These are phyloP conservation scores for Acanthamoeba sp. DNA, from an alignment of 208 protist genomes.

Conservation along the genomic window DNA sequence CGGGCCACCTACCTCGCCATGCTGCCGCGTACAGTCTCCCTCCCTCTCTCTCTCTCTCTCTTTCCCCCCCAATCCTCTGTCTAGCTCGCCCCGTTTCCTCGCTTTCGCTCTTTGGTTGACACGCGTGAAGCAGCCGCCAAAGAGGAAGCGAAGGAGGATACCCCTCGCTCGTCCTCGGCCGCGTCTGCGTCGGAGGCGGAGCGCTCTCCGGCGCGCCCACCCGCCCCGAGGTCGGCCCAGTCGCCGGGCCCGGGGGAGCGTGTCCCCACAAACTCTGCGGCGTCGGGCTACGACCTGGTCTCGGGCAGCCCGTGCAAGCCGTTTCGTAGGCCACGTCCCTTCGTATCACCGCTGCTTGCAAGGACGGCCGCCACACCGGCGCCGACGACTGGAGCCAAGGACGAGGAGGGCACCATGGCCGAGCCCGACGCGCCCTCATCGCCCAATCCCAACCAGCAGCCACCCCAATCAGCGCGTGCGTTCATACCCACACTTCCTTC, in stretches of 20 bases:
- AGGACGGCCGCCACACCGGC: neutral
- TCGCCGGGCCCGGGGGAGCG: neutral
- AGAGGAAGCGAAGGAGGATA: neutral
- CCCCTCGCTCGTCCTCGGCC: too few relatives aligned
- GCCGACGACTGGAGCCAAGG: neutral
- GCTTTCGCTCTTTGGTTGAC: too few relatives aligned
- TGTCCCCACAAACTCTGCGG: neutral
- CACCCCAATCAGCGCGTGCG: neutral
- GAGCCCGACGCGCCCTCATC: neutral
- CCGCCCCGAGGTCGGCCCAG: neutral
- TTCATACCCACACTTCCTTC: neutral
- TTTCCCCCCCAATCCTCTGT: too few relatives aligned
- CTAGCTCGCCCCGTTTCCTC: too few relatives aligned
- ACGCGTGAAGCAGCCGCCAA: neutral
- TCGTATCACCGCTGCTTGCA: neutral
- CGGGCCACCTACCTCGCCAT: constrained; percentile 14
- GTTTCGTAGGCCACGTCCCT: neutral
- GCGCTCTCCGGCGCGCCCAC: neutral
- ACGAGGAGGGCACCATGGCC: neutral
- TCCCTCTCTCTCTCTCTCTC: too few relatives aligned
- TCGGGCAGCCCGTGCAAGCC: constrained; percentile 38
- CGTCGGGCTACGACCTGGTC: neutral
- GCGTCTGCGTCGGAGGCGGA: neutral
- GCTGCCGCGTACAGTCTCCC: constrained; percentile 3
- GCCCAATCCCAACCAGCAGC: neutral